Conservation (phyloP, 2,329 filamentous ascomycete species). For the Sporothrix euskadiensis region DNA sequence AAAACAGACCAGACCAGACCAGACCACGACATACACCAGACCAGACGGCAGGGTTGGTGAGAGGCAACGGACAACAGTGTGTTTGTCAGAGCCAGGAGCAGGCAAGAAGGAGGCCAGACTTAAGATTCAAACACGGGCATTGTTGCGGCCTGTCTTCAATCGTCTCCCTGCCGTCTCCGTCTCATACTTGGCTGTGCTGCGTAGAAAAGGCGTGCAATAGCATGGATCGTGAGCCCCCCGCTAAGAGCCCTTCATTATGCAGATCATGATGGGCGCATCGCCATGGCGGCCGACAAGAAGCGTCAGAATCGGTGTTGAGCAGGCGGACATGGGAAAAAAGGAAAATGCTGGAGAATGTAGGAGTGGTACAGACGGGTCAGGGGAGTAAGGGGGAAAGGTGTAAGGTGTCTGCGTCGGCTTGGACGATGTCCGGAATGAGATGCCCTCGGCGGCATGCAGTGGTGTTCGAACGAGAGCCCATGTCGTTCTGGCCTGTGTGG, state of each 20-base stretch:
- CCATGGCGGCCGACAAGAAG: not conserved
- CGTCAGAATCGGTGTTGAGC: slow-evolving; percentile 4
- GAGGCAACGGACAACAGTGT: not conserved
- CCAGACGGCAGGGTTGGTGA: slow-evolving; percentile 15
- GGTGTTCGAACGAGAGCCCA: slow-evolving; percentile 27
- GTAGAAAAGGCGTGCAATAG: slow-evolving; percentile 7
- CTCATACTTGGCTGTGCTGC: slow-evolving; percentile 5
- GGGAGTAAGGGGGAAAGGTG: not conserved
- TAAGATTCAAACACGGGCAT: slow-evolving; percentile 12
- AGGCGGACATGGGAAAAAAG: not conserved
- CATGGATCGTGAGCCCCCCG: slow-evolving; percentile 29
- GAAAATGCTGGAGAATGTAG: not conserved
- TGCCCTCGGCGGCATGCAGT: not conserved
- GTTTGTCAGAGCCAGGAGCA: not conserved
- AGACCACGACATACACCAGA: slow-evolving; percentile 15
- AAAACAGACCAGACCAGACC: slow-evolving; percentile 17
- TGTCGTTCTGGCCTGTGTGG: not conserved
- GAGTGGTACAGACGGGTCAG: not conserved
- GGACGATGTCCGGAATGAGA: slow-evolving; percentile 22
- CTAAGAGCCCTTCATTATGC: slow-evolving; percentile 22
- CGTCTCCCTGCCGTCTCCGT: not conserved
- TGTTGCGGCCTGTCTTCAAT: slow-evolving; percentile 3
- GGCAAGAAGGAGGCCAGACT: not conserved
- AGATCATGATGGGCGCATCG: slow-evolving; percentile 29
- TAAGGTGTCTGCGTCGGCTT: slow-evolving; percentile 5